Conservation (phyloP, 2,329 filamentous ascomycete species). For the Penicillium italicum region DNA sequence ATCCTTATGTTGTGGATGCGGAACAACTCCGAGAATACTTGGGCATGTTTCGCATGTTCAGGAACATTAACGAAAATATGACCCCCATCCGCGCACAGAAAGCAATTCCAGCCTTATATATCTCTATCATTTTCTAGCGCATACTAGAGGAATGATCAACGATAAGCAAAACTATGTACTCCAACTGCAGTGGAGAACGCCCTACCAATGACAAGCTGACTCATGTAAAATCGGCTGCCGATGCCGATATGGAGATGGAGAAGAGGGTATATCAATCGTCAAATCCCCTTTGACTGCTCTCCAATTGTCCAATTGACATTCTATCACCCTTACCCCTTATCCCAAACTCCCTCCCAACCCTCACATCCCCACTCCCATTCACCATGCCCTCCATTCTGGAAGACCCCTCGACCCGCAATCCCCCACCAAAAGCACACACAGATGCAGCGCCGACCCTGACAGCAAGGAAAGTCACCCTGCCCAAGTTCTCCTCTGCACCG, state of each 20-base stretch:
- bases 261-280: conserved; percentile 1
- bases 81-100: background rate
- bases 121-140: background rate
- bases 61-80: background rate
- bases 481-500: conserved; percentile 18
- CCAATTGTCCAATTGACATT: background rate
- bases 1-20: background rate
- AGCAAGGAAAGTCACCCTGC: conserved; percentile 24
- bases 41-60: background rate
- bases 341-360: background rate
- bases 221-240: conserved; percentile 9
- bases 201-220: conserved; percentile 22
- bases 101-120: background rate
- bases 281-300: background rate
- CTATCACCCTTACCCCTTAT: background rate
- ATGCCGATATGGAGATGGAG: background rate
- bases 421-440: conserved; percentile 23
- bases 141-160: background rate
- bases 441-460: conserved; percentile 21
- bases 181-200: conserved; percentile 12
- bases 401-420: conserved; percentile 31
- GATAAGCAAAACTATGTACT: background rate
- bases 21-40: background rate
- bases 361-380: background rate
- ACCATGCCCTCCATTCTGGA: conserved; percentile 37